Conservation (phyloP, 768 basidiomycete genomes). For the Suillus americanus region DNA sequence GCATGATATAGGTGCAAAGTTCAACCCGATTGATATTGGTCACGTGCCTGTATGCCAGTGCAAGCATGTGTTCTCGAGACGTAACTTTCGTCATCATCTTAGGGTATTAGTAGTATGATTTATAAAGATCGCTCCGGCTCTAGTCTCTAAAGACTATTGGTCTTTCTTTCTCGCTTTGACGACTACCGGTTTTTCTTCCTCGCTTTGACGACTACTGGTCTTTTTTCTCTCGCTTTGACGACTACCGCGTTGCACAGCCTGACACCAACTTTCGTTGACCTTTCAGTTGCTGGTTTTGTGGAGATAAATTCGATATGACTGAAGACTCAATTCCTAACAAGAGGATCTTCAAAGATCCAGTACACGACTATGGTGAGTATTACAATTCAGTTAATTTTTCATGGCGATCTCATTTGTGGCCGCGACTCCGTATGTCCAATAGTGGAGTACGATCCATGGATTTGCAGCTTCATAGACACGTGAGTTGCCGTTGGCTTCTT, state of each 20-base stretch:
- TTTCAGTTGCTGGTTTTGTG: neutral
- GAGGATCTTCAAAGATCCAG: conserved; percentile 37
- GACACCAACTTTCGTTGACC: neutral
- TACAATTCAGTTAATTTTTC: neutral
- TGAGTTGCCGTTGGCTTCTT: conserved; percentile 26
- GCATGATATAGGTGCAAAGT: neutral
- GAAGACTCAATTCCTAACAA: conserved; percentile 12
- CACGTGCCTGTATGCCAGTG: neutral
- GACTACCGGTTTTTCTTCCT: neutral
- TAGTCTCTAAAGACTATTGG: neutral
- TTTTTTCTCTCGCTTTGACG: neutral
- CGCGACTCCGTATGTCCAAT: neutral
- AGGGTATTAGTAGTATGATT: neutral
- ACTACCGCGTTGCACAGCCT: neutral
- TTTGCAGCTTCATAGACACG: conserved; percentile 67
- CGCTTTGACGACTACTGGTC: neutral
- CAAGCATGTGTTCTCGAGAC: neutral
- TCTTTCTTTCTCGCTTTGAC: neutral
- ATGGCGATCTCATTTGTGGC: neutral
- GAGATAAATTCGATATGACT: neutral
- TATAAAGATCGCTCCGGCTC: neutral
- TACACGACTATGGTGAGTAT: conserved; percentile 42
- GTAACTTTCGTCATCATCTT: neutral
- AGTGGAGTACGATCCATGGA: conserved; percentile 33
- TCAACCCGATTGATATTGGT: conserved; percentile 1